Evolutionary conservation across 306 rosid species (phyloP), one percentile per base, ranked within the genome.

Genomic region (Urtica urens): DNA sequence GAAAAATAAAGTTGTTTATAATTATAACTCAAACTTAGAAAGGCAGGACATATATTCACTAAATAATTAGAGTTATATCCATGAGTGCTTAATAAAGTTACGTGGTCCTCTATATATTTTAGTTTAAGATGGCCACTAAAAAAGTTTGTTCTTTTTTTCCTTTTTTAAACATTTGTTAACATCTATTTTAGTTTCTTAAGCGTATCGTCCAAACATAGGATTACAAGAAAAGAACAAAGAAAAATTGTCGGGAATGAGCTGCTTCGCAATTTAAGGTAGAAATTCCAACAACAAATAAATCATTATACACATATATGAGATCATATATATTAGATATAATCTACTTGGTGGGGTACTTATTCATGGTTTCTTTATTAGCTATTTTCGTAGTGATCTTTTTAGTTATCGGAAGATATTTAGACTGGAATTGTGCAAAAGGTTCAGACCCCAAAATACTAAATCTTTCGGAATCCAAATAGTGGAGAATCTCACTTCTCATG

Each of bases 401-500:
- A 6, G 4, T 2, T 35, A 23, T 9, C 2, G 46, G 18, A 14
- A 14, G 29, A 38, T 22, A 38, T 2, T 37, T 53, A 37, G 35
- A 37, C 48, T 22, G 39, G 24, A 25, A 53, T 53, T 23, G 34
- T 53, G 22, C 16, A 3, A 3, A 11, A 2, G 34, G 18, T 41
- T 19, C 51, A 30, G 51, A 23, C 22, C 38, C 52, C 26, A 14
- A 20, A 23, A 5, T 9, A 42, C 29, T 31, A 24, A 53, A 58
- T 35, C 42, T 16, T 38, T 16, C 46, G 34, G 27, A 25, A 55
- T 57, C 61, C 69, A 51, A 26, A 17, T 52, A 45, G 61, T 63
- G 70, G 45, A 52, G 70, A 69, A 69, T 63, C 60, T 46, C 50
- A 6, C 15, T 23, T 24, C 26, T 37, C 9, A 22, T 13, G 25